A percentile compares a stretch with the other conserved stretches of the same genome.
These are phyloP conservation scores for Hibiscus syriacus DNA, from an alignment of 345 rosid genomes.

Conservation along the genomic window DNA sequence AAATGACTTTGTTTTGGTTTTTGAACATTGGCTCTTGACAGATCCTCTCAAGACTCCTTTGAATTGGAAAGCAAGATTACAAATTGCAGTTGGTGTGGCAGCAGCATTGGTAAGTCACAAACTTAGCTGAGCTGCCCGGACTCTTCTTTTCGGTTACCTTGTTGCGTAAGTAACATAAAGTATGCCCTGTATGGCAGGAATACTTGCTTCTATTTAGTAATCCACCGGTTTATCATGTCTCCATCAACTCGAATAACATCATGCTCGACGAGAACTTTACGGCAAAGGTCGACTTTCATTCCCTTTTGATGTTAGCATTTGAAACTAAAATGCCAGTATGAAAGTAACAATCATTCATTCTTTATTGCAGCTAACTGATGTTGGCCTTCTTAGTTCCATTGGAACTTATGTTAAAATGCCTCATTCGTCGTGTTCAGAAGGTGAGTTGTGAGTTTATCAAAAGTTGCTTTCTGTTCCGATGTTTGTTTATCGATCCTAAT, in stretches of 20 bases:
- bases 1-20: background rate
- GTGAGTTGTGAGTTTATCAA: constrained; percentile 20
- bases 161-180: background rate
- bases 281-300: constrained; percentile 46
- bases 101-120: constrained; percentile 75
- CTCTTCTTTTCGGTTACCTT: background rate
- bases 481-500: background rate
- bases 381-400: constrained; percentile 40
- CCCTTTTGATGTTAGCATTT: background rate
- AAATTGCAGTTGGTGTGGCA: constrained; percentile 76
- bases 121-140: background rate
- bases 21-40: constrained; percentile 26
- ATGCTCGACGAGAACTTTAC: constrained; percentile 84
- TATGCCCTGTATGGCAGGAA: constrained; percentile 43
- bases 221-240: constrained; percentile 55
- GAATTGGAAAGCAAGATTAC: constrained; percentile 79
- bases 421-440: constrained; percentile 38
- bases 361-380: constrained; percentile 50
- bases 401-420: constrained; percentile 23
- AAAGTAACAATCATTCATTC: background rate
- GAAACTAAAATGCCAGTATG: background rate
- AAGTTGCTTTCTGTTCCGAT: background rate
- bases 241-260: constrained; percentile 72
- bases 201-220: constrained; percentile 73
- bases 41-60: constrained; percentile 93